Evolutionary conservation across 1,284 basidiomycete genomes (phyloP).

Genomic region (Violaceomyces palustris): DNA sequence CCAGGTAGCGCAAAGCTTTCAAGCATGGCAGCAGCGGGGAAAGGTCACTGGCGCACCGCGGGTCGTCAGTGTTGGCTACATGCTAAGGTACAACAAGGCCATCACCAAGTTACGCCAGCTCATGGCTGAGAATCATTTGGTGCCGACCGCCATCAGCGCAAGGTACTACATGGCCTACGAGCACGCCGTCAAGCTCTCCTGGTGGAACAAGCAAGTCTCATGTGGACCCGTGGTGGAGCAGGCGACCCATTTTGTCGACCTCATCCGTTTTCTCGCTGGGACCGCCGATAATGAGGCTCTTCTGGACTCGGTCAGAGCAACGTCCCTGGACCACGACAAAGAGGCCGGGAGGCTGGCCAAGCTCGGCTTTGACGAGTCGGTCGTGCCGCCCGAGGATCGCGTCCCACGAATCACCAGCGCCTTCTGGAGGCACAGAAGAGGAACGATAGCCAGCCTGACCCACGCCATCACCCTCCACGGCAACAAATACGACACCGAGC

Average conservation of each 20-base stretch:
- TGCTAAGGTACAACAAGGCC: constrained; percentile 24
- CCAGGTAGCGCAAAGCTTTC: constrained; percentile 11
- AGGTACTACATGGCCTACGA: constrained; percentile 45
- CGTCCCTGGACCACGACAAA: constrained; percentile 10
- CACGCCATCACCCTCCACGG: constrained; percentile 29
- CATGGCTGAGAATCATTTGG: constrained; percentile 6
- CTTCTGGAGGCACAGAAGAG: constrained; percentile 25
- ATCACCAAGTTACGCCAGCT: constrained; percentile 12
- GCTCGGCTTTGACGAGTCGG: constrained; percentile 17
- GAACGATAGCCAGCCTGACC: constrained; percentile 14
- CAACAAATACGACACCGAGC: constrained; percentile 16
- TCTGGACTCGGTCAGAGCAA: constrained; percentile 11
- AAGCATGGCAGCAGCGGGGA: constrained; percentile 1
- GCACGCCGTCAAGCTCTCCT: constrained; percentile 23
- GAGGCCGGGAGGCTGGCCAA: constrained; percentile 14
- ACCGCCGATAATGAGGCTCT: constrained; percentile 5
- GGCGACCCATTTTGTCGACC: constrained; percentile 46
- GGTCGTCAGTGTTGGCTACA: constrained; percentile 33
- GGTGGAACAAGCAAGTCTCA: constrained; percentile 30
- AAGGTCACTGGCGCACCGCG: constrained; percentile 2
- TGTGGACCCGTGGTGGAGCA: constrained; percentile 50
- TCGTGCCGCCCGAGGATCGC: constrained; percentile 7
- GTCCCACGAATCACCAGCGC: constrained; percentile 24
- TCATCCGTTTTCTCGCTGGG: constrained; percentile 29
- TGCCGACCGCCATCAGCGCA: constrained; percentile 19